Base-by-base conservation (phyloP, 129 eudicot genomes). In the Arctium minus region DNA sequence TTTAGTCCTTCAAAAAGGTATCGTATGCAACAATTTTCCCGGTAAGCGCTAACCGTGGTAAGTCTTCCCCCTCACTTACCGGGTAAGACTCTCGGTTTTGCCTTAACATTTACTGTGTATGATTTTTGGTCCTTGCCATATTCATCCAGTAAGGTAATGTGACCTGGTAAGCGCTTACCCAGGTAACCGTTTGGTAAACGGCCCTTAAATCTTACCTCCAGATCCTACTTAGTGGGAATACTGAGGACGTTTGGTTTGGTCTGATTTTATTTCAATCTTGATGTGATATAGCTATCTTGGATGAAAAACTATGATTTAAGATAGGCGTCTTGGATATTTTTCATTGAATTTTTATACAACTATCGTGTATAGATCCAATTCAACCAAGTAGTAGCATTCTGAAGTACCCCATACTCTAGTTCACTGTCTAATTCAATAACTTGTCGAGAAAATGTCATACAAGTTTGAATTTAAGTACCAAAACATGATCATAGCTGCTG, bases 401-500 rank as follows among this genome's bases (percentile, higher is more conserved):
- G 68, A 60, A 18, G 29, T 6, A n/a, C 68, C 65, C 6, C 22
- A 53, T 53, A 13, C 8, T 53, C 27, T 13, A 50, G 64, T 50
- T 56, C 65, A 60, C 9, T 5, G 30, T 17, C 29, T 60, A 60
- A 17, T 60, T 60, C 2, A 29, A 32, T 42, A 46, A 82, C 75
- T 56, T 36, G 42, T 56, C 8, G 40, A 46, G 31, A 74, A 3
- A 65, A 36, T 9, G 70, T 75, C 70, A 4, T 77, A 70, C 77
- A 70, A 38, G 3, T 29, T n/a, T 33, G 32, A 60, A 65, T 78
- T 77, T 67, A 56, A 71, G 53, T 71, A 73, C 46, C 70, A 76
- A 36, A 69, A 69, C 30, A 48, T 70, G 64, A 83, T 50, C 38
- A 86, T 74, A 80, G 72, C 29, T 62, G 84, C 56, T 92, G 81